Evolutionary conservation across 345 rosid genomes (phyloP).

Genomic region (Streptanthus diversifolius): DNA sequence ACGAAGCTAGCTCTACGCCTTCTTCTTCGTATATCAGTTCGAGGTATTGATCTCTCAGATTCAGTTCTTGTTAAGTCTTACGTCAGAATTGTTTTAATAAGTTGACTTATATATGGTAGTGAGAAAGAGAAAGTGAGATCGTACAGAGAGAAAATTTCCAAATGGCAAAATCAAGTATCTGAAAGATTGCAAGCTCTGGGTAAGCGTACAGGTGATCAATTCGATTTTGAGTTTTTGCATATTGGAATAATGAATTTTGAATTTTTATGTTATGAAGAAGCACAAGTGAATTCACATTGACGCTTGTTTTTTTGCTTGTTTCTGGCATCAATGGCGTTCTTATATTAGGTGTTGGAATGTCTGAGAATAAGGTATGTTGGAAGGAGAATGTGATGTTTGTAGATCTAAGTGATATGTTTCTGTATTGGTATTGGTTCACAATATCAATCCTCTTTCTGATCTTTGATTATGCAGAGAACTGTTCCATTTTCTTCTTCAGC

Average conservation of each 20-base stretch:
- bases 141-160: slow-evolving; percentile 76
- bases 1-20: slow-evolving; percentile 63
- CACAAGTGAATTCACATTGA: neutral
- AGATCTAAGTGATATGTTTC: neutral
- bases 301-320: slow-evolving; percentile 1
- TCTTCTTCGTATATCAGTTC: slow-evolving; percentile 68
- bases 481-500: slow-evolving; percentile 41
- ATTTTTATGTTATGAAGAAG: neutral
- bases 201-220: slow-evolving; percentile 53
- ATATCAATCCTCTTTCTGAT: neutral
- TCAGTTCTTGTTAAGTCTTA: neutral
- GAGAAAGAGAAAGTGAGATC: slow-evolving; percentile 81
- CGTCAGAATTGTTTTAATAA: neutral
- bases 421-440: neutral
- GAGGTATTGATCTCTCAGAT: slow-evolving; percentile 39
- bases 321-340: slow-evolving; percentile 8
- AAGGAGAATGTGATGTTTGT: neutral
- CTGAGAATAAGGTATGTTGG: slow-evolving; percentile 70
- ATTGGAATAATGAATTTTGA: neutral
- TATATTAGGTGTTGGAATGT: slow-evolving; percentile 49
- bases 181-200: slow-evolving; percentile 71
- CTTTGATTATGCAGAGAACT: slow-evolving; percentile 49
- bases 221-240: neutral
- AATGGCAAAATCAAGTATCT: slow-evolving; percentile 86
- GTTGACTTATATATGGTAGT: slow-evolving; percentile 34